phyloP scores from a whole-genome alignment of 257 asterid genomes.

The Solanum arcanum region DNA sequence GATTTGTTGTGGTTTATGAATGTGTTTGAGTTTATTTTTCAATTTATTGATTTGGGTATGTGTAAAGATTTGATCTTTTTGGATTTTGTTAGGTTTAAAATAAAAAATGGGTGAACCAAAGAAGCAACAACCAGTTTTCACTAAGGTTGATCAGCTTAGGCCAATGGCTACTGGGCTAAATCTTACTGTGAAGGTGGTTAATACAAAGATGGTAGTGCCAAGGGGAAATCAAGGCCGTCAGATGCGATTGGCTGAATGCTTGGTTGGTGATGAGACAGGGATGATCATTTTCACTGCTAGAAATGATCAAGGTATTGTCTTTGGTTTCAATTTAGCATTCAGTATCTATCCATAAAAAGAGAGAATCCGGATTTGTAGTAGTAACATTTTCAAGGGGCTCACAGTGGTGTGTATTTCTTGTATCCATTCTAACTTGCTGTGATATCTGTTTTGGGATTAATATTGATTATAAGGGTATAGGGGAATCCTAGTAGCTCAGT shows the following conservation, averaged over 20 bases:
- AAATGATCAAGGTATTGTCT: conserved; percentile 26
- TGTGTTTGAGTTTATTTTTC: not conserved
- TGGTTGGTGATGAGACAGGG: conserved; percentile 39
- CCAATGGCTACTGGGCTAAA: conserved; percentile 36
- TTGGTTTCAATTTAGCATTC: not conserved
- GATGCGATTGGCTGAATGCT: conserved; percentile 24
- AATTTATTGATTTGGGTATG: not conserved
- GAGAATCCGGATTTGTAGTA: not conserved
- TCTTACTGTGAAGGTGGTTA: conserved; percentile 24
- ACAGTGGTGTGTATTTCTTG: not conserved
- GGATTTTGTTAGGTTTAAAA: not conserved
- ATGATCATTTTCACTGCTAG: conserved; percentile 29
- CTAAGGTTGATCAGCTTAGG: conserved; percentile 62
- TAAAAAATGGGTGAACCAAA: conserved; percentile 59
- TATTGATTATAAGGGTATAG: not conserved
- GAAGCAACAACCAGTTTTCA: conserved; percentile 63
- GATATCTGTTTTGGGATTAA: not conserved
- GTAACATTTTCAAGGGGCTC: not conserved
- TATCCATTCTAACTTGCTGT: not conserved
- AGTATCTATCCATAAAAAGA: not conserved
- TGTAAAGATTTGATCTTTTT: not conserved
- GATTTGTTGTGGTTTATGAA: not conserved
- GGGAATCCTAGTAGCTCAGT: not conserved
- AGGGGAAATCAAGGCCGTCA: conserved; percentile 25
- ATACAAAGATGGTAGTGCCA: conserved; percentile 15